Evolutionary conservation across 1,139 yeast genomes (phyloP).

Genomic region (Entelexis sorbosivorans): DNA sequence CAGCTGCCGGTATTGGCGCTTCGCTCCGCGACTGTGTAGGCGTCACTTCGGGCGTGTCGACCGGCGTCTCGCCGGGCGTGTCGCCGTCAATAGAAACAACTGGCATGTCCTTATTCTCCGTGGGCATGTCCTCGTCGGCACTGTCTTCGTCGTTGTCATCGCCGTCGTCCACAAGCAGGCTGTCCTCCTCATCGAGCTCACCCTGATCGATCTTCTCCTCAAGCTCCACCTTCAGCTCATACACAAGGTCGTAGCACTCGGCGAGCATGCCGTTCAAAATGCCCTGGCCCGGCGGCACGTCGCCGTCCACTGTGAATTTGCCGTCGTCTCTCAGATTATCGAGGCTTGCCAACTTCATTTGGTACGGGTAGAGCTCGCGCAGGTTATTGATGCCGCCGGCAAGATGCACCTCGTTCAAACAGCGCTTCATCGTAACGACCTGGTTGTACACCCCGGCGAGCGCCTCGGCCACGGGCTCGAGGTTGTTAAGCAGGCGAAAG

Average conservation of each 20-base stretch:
- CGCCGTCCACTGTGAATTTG: constrained; percentile 73
- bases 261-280: constrained; percentile 79
- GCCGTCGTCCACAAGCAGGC: constrained; percentile 7
- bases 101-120: neutral
- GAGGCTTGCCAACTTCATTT: constrained; percentile 79
- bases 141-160: constrained; percentile 2
- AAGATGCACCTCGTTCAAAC: constrained; percentile 76
- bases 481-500: constrained; percentile 75
- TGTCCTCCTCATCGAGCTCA: constrained; percentile 7
- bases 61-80: neutral
- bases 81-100: neutral
- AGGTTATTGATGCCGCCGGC: constrained; percentile 82
- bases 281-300: constrained; percentile 95
- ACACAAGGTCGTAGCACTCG: constrained; percentile 86
- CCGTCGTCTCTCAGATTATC: constrained; percentile 85
- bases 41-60: neutral
- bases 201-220: constrained; percentile 43
- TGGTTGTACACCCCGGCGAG: constrained; percentile 89
- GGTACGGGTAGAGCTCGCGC: constrained; percentile 88
- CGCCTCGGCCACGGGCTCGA: constrained; percentile 92
- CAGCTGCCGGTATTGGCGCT: neutral
- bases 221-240: constrained; percentile 79
- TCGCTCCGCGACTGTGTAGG: neutral
- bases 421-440: constrained; percentile 76
- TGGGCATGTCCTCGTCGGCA: neutral